Evolutionary conservation across 129 eudicot species (phyloP), one percentile per base, ranked within the genome.

Genomic region (sunflower (Helianthus annuus)): DNA sequence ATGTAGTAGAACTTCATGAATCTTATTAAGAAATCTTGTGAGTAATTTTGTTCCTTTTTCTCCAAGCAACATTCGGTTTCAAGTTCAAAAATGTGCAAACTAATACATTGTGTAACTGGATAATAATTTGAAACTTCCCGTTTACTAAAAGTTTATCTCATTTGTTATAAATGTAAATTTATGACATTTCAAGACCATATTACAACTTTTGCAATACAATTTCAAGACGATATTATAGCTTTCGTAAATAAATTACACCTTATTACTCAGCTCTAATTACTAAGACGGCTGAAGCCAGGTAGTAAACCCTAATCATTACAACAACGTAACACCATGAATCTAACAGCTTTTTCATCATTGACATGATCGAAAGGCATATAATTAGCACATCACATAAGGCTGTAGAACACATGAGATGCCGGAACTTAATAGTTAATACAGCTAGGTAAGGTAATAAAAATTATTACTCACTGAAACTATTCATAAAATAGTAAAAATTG

Each of bases 331-430:
- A 9, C 32, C 36, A 19, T 55, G 32, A 19, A 27, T 19, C 61
- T 55, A 55, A 55, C 61, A 55, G 61, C 12, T 19, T 36, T 46
- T 32, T 61, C 66, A 61, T 61, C 66, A 29, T 11, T 29, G 65
- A 59, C 65, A 59, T 27, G 34, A 61, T 27, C 4, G 16, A 11
- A 60, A 60, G 22, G 1, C 7, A 5, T 7, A 15, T 55, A 13
- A 55, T 24, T 19, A 36, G 45, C 1, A 60, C 22, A n/a, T 6
- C 45, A 32, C 66, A 13, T 34, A 61, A 32, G 45, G 19, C n/a
- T 61, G 45, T 32, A 32, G 46, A 36, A 34, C 12, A 34, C 38
- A 27, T 27, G 16, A 29, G 65, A 59, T 59, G 42, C 17, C n/a
- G 11, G 27, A 57, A 57, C 36, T 49, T 57, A 24, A 24, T 27